These are phyloP conservation scores for Scheffersomyces segobiensis DNA, from an alignment of 1,139 yeast species.

Conservation along the genomic window DNA sequence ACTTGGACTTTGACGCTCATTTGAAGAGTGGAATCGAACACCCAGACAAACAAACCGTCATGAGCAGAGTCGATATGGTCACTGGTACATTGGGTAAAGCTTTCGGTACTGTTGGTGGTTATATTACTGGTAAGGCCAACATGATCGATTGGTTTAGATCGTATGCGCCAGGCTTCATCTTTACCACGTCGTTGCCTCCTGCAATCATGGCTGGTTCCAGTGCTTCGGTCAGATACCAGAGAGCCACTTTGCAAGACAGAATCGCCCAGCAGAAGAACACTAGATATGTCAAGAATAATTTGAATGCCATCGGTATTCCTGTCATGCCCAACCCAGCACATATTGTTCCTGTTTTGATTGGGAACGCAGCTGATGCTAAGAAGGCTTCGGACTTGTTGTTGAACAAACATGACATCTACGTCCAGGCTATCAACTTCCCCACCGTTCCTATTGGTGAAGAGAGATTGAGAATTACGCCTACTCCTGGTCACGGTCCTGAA, in stretches of 20 bases:
- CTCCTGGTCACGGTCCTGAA: conserved; percentile 89
- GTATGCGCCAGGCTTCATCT: conserved; percentile 95
- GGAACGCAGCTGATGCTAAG: conserved; percentile 92
- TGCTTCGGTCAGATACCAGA: conserved; percentile 82
- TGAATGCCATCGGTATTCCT: conserved; percentile 78
- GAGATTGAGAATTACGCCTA: conserved; percentile 94
- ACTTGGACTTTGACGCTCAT: conserved; percentile 82
- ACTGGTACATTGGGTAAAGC: conserved; percentile 98
- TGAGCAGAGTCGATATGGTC: conserved; percentile 92
- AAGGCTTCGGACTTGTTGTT: conserved; percentile 86
- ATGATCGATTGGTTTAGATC: conserved; percentile 95
- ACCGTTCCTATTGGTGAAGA: conserved; percentile 96
- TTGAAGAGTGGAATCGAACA: conserved; percentile 63
- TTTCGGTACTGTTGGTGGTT: conserved; percentile 96
- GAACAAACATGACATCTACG: conserved; percentile 83
- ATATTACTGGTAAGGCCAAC: conserved; percentile 83
- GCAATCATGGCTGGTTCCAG: conserved; percentile 96
- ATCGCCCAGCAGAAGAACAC: conserved; percentile 84
- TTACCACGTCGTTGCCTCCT: conserved; percentile 95
- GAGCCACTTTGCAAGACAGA: conserved; percentile 75
- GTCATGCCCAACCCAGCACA: conserved; percentile 98
- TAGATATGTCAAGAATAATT: conserved; percentile 74
- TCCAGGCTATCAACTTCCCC: conserved; percentile 97
- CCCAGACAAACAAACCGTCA: conserved; percentile 54
- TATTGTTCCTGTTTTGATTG: conserved; percentile 92